Percentiles rank a stretch among this genome's conserved stretches.
Conservation (phyloP, 1,284 basidiomycete species). For the Marasmius tenuissimus region DNA sequence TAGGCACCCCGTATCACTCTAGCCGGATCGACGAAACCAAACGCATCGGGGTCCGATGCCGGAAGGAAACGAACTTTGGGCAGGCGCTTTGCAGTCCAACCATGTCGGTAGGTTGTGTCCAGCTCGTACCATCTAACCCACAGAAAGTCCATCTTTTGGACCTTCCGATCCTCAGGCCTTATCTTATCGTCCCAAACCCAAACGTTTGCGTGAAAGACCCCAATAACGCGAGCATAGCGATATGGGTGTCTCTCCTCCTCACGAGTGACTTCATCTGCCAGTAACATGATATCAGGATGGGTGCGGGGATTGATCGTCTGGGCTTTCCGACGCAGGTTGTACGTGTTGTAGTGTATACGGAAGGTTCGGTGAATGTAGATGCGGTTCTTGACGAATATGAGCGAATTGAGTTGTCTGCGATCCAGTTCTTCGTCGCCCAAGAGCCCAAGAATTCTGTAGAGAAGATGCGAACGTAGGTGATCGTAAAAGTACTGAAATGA, state of each 20-base stretch:
- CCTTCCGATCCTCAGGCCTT: neutral
- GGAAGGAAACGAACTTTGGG: constrained; percentile 21
- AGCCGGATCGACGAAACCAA: constrained; percentile 30
- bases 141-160: constrained; percentile 22
- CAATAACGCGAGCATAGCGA: neutral
- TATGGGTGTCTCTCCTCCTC: neutral
- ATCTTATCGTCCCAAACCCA: neutral
- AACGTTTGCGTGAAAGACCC: neutral
- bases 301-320: constrained; percentile 3
- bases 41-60: constrained; percentile 17
- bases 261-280: neutral
- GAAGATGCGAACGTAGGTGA: neutral
- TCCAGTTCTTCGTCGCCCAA: neutral
- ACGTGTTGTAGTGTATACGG: constrained; percentile 21
- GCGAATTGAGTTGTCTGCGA: neutral
- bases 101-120: constrained; percentile 11
- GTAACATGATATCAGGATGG: constrained; percentile 1
- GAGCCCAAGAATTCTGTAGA: neutral
- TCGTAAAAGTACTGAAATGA: neutral
- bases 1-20: constrained; percentile 27
- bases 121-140: constrained; percentile 29
- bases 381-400: constrained; percentile 7
- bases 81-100: constrained; percentile 16
- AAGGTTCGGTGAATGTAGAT: constrained; percentile 17
- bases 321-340: constrained; percentile 14